phyloP scores from a whole-genome alignment of 2,329 filamentous ascomycete species.

The Diplodia sapinea region DNA sequence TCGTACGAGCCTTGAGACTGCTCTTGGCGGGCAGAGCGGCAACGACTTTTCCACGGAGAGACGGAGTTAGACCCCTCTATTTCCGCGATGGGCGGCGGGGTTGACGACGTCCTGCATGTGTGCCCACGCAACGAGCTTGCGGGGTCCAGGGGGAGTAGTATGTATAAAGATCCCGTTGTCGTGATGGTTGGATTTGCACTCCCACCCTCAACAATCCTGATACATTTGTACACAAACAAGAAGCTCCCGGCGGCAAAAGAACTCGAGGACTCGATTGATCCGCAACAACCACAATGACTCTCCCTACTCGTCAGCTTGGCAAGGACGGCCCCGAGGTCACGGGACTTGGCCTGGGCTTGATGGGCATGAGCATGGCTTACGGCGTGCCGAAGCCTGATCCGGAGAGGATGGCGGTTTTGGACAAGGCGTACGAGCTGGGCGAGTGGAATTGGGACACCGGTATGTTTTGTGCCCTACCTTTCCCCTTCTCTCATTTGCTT shows the following conservation, averaged over 20 bases:
- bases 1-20: too few species aligned
- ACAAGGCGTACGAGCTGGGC: conserved; percentile 58
- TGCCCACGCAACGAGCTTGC: background rate
- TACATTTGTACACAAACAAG: background rate
- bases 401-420: conserved; percentile 59
- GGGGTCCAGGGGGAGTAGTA: background rate
- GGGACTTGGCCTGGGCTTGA: conserved; percentile 60
- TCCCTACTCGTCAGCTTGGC: conserved; percentile 57
- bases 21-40: too few species aligned
- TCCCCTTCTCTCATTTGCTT: too few species aligned
- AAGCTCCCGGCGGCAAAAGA: background rate
- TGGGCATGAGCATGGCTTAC: conserved; percentile 58
- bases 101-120: too few species aligned
- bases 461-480: background rate
- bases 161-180: background rate
- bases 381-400: conserved; percentile 56
- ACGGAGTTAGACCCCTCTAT: too few species aligned
- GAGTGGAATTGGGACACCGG: conserved; percentile 59
- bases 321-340: conserved; percentile 59
- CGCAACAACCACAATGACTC: conserved; percentile 33
- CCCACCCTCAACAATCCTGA: background rate
- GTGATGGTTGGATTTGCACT: background rate
- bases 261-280: background rate
- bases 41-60: too few species aligned
- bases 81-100: too few species aligned